These are phyloP conservation scores for Toxoplasma gondii DNA, from an alignment of 169 alveolate species.

Conservation along the genomic window DNA sequence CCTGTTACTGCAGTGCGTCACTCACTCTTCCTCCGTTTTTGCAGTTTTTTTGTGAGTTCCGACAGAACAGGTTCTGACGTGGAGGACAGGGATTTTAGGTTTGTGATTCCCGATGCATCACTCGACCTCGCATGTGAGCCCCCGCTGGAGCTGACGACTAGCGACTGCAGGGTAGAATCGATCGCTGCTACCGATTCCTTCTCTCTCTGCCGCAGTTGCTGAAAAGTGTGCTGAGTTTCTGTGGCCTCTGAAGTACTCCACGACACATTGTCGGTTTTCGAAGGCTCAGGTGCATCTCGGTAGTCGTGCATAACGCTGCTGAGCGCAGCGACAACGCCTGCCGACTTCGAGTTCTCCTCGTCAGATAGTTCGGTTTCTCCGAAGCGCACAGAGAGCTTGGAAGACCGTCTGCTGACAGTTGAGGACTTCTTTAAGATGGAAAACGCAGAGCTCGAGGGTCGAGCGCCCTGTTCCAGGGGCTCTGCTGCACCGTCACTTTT, in stretches of 20 bases:
- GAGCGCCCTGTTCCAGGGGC: not conserved
- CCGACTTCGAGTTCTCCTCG: not conserved
- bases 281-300: not conserved
- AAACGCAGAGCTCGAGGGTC: not conserved
- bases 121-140: not conserved
- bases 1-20: not conserved
- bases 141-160: not conserved
- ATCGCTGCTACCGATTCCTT: not conserved
- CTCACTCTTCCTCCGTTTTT: not conserved
- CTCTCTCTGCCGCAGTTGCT: not conserved
- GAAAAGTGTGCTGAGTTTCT: not conserved
- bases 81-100: not conserved
- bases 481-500: not conserved
- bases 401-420: not conserved
- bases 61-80: not conserved
- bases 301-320: not conserved
- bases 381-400: conserved; percentile 27
- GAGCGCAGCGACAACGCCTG: not conserved
- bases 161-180: not conserved
- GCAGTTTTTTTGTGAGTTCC: not conserved
- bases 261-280: not conserved
- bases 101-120: not conserved
- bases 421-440: not conserved
- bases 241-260: not conserved
- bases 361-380: not conserved